phyloP scores from a whole-genome alignment of 2,329 filamentous ascomycete genomes.

The Lojkania enalia region DNA sequence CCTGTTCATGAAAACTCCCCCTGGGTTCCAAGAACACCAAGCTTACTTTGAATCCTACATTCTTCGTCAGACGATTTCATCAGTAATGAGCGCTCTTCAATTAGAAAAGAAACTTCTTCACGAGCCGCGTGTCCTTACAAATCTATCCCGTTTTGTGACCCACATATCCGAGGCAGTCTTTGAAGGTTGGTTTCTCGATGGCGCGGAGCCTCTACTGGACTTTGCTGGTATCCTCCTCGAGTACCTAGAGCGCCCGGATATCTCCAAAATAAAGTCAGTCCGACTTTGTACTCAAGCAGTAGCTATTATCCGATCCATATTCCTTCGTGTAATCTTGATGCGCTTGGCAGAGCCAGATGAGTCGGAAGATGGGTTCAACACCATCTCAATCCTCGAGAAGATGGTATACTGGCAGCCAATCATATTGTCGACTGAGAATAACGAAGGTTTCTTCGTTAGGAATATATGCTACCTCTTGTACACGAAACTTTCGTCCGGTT shows the following conservation, averaged over 20 bases:
- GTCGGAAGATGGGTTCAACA: slow-evolving; percentile 62
- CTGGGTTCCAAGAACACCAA: slow-evolving; percentile 91
- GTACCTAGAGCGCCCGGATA: slow-evolving; percentile 82
- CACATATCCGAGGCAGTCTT: slow-evolving; percentile 90
- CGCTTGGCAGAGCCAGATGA: slow-evolving; percentile 83
- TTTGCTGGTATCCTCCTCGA: slow-evolving; percentile 85
- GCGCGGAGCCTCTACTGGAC: slow-evolving; percentile 79
- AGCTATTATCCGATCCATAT: slow-evolving; percentile 71
- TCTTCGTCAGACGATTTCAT: slow-evolving; percentile 72
- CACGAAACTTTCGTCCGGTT: slow-evolving; percentile 75
- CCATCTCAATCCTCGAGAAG: slow-evolving; percentile 75
- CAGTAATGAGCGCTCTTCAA: slow-evolving; percentile 70
- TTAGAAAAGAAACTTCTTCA: slow-evolving; percentile 71
- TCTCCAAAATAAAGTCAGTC: slow-evolving; percentile 81
- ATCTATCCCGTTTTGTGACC: slow-evolving; percentile 76
- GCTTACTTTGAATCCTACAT: slow-evolving; percentile 94
- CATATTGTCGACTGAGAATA: slow-evolving; percentile 74
- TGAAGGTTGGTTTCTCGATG: slow-evolving; percentile 94
- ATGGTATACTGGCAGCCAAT: slow-evolving; percentile 96
- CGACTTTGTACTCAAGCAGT: slow-evolving; percentile 88
- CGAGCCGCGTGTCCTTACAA: slow-evolving; percentile 83
- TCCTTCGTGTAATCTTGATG: slow-evolving; percentile 78
- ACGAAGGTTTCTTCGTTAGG: slow-evolving; percentile 79
- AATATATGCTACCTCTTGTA: slow-evolving; percentile 94
- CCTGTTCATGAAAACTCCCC: slow-evolving; percentile 83